Evolutionary conservation across 106 monocot genomes (phyloP).

Genomic region (Xerophyta viscosa): DNA sequence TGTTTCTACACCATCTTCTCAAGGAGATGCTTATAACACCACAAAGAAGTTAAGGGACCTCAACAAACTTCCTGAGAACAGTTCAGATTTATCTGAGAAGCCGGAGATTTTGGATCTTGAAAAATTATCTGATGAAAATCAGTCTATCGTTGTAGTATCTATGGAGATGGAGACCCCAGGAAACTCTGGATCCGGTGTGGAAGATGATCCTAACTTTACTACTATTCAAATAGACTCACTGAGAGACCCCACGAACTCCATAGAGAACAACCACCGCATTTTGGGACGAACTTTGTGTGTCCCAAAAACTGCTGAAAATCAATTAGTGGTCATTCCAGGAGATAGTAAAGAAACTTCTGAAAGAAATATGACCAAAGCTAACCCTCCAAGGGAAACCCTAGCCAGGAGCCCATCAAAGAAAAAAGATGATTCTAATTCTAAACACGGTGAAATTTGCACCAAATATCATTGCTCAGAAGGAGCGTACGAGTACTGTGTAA

Average conservation of each 20-base stretch:
- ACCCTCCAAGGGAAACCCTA: constrained; percentile 12
- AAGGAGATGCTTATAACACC: constrained; percentile 56
- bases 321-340: constrained; percentile 24
- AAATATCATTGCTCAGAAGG: constrained; percentile 27
- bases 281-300: too few relatives aligned
- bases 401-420: constrained; percentile 39
- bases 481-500: constrained; percentile 62
- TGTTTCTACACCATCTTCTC: constrained; percentile 43
- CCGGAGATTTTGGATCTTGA: constrained; percentile 19
- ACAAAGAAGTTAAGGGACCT: constrained; percentile 38
- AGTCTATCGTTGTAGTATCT: constrained; percentile 7
- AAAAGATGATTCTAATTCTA: background rate
- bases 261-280: constrained; percentile 20
- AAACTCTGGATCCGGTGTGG: constrained; percentile 29
- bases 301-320: constrained; percentile 15
- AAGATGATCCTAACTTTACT: constrained; percentile 56
- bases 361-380: constrained; percentile 9
- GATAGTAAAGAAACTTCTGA: constrained; percentile 26
- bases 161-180: constrained; percentile 21
- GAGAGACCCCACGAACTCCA: constrained; percentile 25
- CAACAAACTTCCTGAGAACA: constrained; percentile 33
- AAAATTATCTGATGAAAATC: constrained; percentile 12
- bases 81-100: constrained; percentile 18
- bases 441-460: constrained; percentile 11
- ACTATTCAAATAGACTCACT: constrained; percentile 20